These are phyloP conservation scores for Astragalus glycyphyllos DNA, from an alignment of 306 rosid species.

Conservation along the genomic window DNA sequence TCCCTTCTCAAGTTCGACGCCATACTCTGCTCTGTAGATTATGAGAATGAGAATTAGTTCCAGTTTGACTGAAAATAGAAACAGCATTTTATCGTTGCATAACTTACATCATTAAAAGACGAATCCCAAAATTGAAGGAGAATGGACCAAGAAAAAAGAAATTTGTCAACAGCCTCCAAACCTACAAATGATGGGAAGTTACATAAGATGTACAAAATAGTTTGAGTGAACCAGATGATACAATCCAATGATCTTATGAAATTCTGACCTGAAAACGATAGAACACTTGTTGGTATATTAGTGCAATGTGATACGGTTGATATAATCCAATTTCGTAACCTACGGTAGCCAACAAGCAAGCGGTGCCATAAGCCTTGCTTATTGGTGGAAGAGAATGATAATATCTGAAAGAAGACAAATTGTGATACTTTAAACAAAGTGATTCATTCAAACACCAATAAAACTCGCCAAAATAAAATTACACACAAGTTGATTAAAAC, in stretches of 20 bases:
- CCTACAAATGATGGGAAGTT: conserved; percentile 57
- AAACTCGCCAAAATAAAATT: too few species aligned
- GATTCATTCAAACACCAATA: not conserved
- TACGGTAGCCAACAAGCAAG: conserved; percentile 69
- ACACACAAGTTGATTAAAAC: too few species aligned
- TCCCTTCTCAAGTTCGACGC: conserved; percentile 93
- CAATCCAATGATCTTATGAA: not conserved
- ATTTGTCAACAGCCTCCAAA: conserved; percentile 91
- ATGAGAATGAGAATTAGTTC: conserved; percentile 29
- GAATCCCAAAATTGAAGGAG: conserved; percentile 89
- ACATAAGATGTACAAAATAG: conserved; percentile 10
- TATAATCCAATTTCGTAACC: conserved; percentile 62
- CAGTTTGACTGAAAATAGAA: conserved; percentile 12
- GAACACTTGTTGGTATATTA: conserved; percentile 51
- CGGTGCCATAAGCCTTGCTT: conserved; percentile 89
- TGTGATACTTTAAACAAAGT: conserved; percentile 23
- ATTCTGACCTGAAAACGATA: conserved; percentile 71
- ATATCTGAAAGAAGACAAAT: conserved; percentile 58
- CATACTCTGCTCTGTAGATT: conserved; percentile 80
- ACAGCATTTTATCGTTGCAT: conserved; percentile 21
- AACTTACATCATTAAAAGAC: conserved; percentile 92
- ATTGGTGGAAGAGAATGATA: conserved; percentile 91
- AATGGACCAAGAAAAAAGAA: conserved; percentile 89
- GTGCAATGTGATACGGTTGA: conserved; percentile 41
- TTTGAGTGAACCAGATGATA: conserved; percentile 26